Conservation (phyloP, 225 moss, liverwort and hornwort species). For the Climacium dendroides region DNA sequence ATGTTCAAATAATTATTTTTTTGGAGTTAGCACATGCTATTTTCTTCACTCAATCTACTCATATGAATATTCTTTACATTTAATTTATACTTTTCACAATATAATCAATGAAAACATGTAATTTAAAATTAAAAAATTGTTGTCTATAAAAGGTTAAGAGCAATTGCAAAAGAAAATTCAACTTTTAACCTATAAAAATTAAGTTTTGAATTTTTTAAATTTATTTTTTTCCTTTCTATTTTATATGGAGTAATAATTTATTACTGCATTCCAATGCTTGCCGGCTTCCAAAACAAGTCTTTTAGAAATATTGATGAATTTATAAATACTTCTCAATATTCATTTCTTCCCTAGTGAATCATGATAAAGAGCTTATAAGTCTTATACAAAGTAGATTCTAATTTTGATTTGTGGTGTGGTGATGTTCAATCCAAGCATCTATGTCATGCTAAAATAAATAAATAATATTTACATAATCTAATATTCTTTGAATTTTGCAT, state of each 20-base stretch:
- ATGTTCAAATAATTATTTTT: no score
- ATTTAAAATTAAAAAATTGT: neutral
- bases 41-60: neutral
- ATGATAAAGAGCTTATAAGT: accelerated
- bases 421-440: neutral
- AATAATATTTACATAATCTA: accelerated
- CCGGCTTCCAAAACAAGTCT: neutral
- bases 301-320: no score
- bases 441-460: neutral
- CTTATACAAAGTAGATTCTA: neutral
- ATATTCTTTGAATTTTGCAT: neutral
- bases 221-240: accelerated
- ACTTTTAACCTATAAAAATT: neutral
- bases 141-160: neutral
- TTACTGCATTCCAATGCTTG: neutral
- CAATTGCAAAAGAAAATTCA: no score
- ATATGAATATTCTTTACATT: neutral
- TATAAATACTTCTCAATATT: neutral
- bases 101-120: neutral
- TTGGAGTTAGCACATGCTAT: neutral
- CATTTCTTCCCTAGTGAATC: accelerated
- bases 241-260: neutral
- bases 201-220: accelerated
- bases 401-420: neutral
- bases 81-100: neutral